Evolutionary conservation across 352 stramenopile species (phyloP), one percentile per base, ranked within the genome.

Genomic region (Blastocystis sp.): DNA sequence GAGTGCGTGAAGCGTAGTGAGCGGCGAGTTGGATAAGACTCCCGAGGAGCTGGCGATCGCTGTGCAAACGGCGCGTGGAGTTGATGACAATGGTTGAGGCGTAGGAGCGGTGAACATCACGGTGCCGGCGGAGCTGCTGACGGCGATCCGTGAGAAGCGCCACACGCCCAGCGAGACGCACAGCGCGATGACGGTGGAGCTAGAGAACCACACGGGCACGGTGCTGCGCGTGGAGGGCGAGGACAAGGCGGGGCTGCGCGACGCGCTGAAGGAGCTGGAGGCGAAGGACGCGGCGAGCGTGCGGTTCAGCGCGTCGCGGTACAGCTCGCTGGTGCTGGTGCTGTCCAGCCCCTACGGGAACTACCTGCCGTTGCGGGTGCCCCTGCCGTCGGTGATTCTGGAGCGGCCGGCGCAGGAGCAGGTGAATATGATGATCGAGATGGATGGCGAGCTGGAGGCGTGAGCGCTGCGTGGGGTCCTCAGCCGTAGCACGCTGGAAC

Each of bases 371-470:
- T 70, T 19, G 7, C 17, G 23, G 2, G n/a, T 84, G 52, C 74
- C 74, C 34, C 21, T 84, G 7, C 74, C 53, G 5, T 56, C 48
- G n/a, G 53, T 23, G 17, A 45, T 45, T 19, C 53, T 45, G 28
- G 34, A 38, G 52, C 38, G 21, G 40, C 56, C 11, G 34, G 69
- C 40, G 38, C 53, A 69, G 40, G 19, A 67, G 66, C 21, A 61
- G 21, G 74, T 84, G 21, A 84, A 84, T 28, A 69, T 67, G 34
- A 56, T 45, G 53, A 45, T 84, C 11, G 74, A 84, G 28, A 34
- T 21, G 45, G 61, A 52, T 38, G 23, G 19, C 14, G 74, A 84
- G 53, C 41, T 84, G 21, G 74, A 84, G 61, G 10, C 67, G 17
- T 28, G 38, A 7, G 48, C 14, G 48, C 14, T 7, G 48, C 14